Evolutionary conservation across 192 early-diverging fungal species (phyloP).

Genomic region (Dispira parvispora): DNA sequence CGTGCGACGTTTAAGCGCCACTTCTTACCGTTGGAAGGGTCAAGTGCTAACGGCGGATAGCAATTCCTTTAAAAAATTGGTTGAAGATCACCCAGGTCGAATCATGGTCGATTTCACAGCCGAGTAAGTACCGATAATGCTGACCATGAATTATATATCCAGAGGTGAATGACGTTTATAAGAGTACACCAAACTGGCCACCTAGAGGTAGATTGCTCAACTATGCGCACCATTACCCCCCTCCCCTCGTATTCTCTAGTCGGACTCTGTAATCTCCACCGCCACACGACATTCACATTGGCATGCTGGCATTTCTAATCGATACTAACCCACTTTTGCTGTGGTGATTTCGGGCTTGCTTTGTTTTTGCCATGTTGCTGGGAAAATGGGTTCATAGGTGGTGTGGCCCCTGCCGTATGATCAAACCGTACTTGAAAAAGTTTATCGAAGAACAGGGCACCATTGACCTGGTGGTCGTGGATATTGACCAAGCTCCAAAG

Average conservation of each 20-base stretch:
- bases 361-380: background rate
- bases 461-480: slow-evolving; percentile 7
- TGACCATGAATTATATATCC: no score
- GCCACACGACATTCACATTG: background rate
- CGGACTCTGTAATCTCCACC: no score
- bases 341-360: background rate
- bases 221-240: no score
- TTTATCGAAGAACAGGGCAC: slow-evolving; percentile 2
- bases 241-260: no score
- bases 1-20: background rate
- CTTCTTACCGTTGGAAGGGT: background rate
- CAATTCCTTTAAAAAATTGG: slow-evolving; percentile 1
- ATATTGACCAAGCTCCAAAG: background rate
- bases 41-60: background rate
- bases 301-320: background rate
- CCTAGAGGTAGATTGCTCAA: no score
- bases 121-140: background rate
- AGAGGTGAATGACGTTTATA: no score
- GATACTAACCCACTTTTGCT: background rate
- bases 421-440: slow-evolving; percentile 1
- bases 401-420: slow-evolving; percentile 6
- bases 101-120: slow-evolving; percentile 8
- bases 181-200: no score
- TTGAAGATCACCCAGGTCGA: background rate
- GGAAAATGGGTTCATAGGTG: background rate